Conservation (phyloP, 2,329 filamentous ascomycete species). For the Zasmidium citrigriseum region DNA sequence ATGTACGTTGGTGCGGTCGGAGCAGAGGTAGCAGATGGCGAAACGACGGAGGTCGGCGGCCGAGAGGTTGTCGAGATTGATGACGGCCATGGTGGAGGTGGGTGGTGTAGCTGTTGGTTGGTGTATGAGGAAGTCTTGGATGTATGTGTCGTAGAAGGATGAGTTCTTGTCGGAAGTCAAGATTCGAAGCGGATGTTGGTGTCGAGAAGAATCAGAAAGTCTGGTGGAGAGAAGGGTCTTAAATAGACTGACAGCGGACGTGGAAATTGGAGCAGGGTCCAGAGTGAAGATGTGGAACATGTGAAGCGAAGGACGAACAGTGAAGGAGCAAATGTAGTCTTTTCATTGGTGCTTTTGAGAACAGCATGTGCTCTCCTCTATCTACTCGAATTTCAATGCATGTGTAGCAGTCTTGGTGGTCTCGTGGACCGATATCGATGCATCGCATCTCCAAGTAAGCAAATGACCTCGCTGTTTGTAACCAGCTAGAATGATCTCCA, state of each 20-base stretch:
- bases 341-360: too few species aligned
- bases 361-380: too few species aligned
- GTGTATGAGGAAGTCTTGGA: conserved; percentile 2
- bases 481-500: too few species aligned
- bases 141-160: conserved; percentile 8
- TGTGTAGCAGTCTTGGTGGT: too few species aligned
- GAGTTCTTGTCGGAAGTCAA: neutral
- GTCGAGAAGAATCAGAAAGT: neutral
- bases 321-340: neutral
- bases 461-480: too few species aligned
- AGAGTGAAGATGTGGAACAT: neutral
- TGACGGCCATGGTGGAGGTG: conserved; percentile 10
- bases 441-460: too few species aligned
- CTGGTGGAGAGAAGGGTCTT: neutral
- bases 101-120: conserved; percentile 3
- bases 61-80: conserved; percentile 4
- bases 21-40: conserved; percentile 20
- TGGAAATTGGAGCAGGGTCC: neutral
- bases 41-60: conserved; percentile 21
- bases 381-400: too few species aligned
- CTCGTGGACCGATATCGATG: too few species aligned
- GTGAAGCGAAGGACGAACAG: neutral
- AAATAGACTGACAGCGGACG: neutral
- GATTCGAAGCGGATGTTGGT: neutral
- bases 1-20: conserved; percentile 1